These are phyloP conservation scores for Trifolium subterraneum DNA, from an alignment of 306 rosid species.

Conservation along the genomic window DNA sequence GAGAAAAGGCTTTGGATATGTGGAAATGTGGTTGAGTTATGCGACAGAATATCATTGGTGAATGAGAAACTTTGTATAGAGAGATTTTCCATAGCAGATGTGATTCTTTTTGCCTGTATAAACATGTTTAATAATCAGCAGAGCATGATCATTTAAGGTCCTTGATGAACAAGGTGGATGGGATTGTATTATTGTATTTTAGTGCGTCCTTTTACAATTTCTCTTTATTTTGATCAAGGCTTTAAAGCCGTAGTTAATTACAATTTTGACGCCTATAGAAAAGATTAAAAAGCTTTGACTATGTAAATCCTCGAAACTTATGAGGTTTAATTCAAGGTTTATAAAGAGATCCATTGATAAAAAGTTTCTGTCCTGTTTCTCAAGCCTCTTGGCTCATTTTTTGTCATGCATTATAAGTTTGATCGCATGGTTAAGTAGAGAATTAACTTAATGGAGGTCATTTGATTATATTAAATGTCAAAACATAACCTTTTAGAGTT, in stretches of 20 bases:
- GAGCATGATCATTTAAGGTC: neutral
- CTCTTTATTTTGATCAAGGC: too few species aligned
- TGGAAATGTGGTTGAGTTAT: too few species aligned
- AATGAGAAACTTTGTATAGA: neutral
- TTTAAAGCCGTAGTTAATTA: too few species aligned
- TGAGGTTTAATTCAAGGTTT: neutral
- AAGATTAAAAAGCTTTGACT: neutral
- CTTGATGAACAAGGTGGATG: conserved; percentile 5
- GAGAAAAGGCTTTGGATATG: too few species aligned
- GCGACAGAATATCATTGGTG: neutral
- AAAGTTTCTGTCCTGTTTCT: conserved; percentile 26
- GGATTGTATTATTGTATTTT: neutral
- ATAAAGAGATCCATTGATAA: neutral
- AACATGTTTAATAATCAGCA: neutral
- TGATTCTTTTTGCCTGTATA: neutral
- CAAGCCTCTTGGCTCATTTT: conserved; percentile 26
- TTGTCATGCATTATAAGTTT: conserved; percentile 7
- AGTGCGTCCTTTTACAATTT: too few species aligned
- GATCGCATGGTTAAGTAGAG: conserved; percentile 23
- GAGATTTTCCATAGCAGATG: neutral
- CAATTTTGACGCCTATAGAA: neutral
- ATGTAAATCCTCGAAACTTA: neutral
- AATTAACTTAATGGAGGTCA: too few species aligned
- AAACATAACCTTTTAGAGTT: too few species aligned
- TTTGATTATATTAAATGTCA: too few species aligned